A percentile compares a stretch with the other conserved stretches of the same genome.
phyloP scores from a whole-genome alignment of 257 asterid genomes.

The Verbena officinalis region DNA sequence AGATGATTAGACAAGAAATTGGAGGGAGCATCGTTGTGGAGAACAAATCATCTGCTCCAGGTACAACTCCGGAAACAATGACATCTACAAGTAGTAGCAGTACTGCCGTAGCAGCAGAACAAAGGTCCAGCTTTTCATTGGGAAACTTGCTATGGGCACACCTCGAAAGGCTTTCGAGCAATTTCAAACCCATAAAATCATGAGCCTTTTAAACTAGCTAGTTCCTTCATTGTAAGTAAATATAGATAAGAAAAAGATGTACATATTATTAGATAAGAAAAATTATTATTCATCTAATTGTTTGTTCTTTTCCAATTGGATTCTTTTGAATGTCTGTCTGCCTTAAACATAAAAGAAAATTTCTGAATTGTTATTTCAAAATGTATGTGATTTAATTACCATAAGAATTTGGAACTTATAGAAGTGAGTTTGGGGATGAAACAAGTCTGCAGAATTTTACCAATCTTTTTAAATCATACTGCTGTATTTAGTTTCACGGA shows the following conservation, averaged over 20 bases:
- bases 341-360: too few relatives aligned
- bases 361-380: too few relatives aligned
- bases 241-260: not conserved
- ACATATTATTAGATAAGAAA: not conserved
- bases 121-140: constrained; percentile 48
- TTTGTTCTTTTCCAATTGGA: not conserved
- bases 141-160: constrained; percentile 82
- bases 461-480: too few relatives aligned
- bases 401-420: too few relatives aligned
- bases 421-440: too few relatives aligned
- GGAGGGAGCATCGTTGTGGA: constrained; percentile 51
- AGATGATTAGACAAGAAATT: constrained; percentile 58
- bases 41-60: constrained; percentile 30
- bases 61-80: constrained; percentile 13
- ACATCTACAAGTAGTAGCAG: constrained; percentile 31
- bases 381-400: too few relatives aligned
- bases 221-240: constrained; percentile 24
- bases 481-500: too few relatives aligned
- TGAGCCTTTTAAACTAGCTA: constrained; percentile 8
- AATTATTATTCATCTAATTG: not conserved
- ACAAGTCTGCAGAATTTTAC: too few relatives aligned
- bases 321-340: too few relatives aligned
- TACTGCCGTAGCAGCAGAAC: constrained; percentile 35
- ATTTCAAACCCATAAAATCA: constrained; percentile 58
- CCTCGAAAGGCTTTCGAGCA: constrained; percentile 64